phyloP scores from a whole-genome alignment of 2,329 filamentous ascomycete genomes.

The Chaetothyriales sp. region DNA sequence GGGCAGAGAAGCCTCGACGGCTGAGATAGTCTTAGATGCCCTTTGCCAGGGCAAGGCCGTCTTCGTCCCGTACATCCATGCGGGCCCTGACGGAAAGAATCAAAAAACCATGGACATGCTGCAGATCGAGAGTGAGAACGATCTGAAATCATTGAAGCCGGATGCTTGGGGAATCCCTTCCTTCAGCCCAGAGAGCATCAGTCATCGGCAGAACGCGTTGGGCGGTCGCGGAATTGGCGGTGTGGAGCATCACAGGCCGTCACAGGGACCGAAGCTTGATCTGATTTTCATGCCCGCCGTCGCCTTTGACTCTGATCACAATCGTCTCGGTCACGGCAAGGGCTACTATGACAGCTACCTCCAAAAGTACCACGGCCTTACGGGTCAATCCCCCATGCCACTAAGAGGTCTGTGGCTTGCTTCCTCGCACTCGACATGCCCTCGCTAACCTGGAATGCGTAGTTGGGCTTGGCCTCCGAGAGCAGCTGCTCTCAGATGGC shows the following conservation, averaged over 20 bases:
- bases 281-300: slow-evolving; percentile 85
- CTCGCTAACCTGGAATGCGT: slow-evolving; percentile 17
- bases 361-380: slow-evolving; percentile 36
- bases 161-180: slow-evolving; percentile 97
- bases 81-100: slow-evolving; percentile 24
- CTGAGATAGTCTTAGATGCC: slow-evolving; percentile 67
- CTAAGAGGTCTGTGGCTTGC: slow-evolving; percentile 40
- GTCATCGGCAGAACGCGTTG: slow-evolving; percentile 57
- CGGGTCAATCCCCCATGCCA: slow-evolving; percentile 33
- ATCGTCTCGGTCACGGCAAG: slow-evolving; percentile 80
- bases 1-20: slow-evolving; percentile 69
- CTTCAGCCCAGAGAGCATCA: slow-evolving; percentile 51
- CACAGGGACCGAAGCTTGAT: slow-evolving; percentile 45
- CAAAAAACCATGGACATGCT: slow-evolving; percentile 96
- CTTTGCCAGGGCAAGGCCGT: slow-evolving; percentile 66
- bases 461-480: slow-evolving; percentile 70
- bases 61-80: slow-evolving; percentile 78
- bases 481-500: slow-evolving; percentile 61
- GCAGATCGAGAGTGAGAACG: slow-evolving; percentile 54
- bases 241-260: slow-evolving; percentile 15
- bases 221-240: slow-evolving; percentile 34
- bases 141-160: slow-evolving; percentile 61
- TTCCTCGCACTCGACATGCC: slow-evolving; percentile 16
- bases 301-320: slow-evolving; percentile 65
- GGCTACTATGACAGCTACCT: slow-evolving; percentile 96